These are phyloP conservation scores for Dalechampia spathulata DNA, from an alignment of 441 rosid species.

Conservation along the genomic window DNA sequence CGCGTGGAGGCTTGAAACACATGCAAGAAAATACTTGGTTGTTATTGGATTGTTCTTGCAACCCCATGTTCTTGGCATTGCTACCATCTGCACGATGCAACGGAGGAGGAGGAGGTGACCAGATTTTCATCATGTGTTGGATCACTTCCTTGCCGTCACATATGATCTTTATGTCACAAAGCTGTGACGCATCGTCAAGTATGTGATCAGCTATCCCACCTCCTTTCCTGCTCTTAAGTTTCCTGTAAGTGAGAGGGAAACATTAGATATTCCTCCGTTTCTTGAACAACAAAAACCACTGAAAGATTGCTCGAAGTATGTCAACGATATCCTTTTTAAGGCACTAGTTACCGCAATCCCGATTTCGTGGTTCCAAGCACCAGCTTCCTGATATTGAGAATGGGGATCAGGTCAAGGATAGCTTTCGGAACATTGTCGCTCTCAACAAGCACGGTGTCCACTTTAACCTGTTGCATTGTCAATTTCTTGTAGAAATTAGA, in stretches of 20 bases:
- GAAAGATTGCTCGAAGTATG: too few species aligned
- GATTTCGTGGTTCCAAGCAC: slow-evolving; percentile 69
- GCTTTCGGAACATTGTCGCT: slow-evolving; percentile 67
- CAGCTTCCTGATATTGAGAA: slow-evolving; percentile 63
- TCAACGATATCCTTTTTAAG: not conserved
- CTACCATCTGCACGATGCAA: not conserved
- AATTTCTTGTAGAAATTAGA: too few species aligned
- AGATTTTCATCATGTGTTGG: slow-evolving; percentile 16
- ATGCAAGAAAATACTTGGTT: slow-evolving; percentile 40
- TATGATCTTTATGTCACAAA: slow-evolving; percentile 51
- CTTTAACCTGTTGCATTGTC: slow-evolving; percentile 45
- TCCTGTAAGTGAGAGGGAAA: slow-evolving; percentile 36
- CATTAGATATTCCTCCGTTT: too few species aligned
- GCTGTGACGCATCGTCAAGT: slow-evolving; percentile 29
- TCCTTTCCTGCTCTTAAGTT: slow-evolving; percentile 40
- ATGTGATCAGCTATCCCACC: slow-evolving; percentile 46
- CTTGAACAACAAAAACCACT: too few species aligned
- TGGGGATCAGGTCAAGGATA: slow-evolving; percentile 53
- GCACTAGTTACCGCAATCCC: slow-evolving; percentile 46
- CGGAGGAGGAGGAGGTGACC: not conserved
- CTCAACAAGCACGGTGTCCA: slow-evolving; percentile 69
- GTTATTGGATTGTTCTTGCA: slow-evolving; percentile 13
- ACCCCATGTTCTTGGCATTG: not conserved
- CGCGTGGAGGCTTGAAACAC: slow-evolving; percentile 37
- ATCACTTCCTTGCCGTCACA: slow-evolving; percentile 51